Base-by-base conservation (phyloP, 176 grass and related monocot species). In the Saccharum spontaneum region DNA sequence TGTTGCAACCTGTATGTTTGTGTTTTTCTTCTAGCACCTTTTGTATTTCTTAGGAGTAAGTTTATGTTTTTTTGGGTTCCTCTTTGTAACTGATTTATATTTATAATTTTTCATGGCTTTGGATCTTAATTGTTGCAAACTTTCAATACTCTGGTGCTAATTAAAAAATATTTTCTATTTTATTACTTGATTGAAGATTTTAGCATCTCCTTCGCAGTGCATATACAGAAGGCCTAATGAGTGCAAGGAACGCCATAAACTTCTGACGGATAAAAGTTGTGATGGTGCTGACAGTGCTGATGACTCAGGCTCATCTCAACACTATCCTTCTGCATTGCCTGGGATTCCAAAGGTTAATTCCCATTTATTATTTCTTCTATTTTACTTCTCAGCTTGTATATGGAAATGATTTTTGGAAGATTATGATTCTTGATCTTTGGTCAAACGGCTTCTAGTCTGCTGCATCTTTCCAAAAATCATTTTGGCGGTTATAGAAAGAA, bases 301-400 rank as follows among this genome's bases (percentile, higher is more conserved):
- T 89, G 97, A 99, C 88, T 99, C 94, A 3, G 90, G 97, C 72
- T 99, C 94, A 87, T 99, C 97, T 60, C 92, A 97, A 71, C 88
- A 88, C 60, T 99, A 94, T 86, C 88, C 90, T 73, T 89, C 90
- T 50, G 83, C 86, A 72, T 76, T 92, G 78, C 86, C 87, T 66
- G 87, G 84, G 82, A 92, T 92, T 71, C 90, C 90, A 26, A 94
- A 94, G 90, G 89, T 88, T 80, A 30, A 71, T 11, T 77, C 40
- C 54, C 40, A 66, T 84, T 87, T 83, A 55, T 76, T 75, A 24
- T 80, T 74, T 64, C 11, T 23, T 73, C 17, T 63, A 34, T 24
- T 76, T 80, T 80, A 78, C 67, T 14, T 39, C 7, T 75, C 76
- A 75, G 55, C 34, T 33, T 86, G 18, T 46, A 39, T 81, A 64